Conservation (phyloP, 169 alveolate species). For the Babesia divergens region DNA sequence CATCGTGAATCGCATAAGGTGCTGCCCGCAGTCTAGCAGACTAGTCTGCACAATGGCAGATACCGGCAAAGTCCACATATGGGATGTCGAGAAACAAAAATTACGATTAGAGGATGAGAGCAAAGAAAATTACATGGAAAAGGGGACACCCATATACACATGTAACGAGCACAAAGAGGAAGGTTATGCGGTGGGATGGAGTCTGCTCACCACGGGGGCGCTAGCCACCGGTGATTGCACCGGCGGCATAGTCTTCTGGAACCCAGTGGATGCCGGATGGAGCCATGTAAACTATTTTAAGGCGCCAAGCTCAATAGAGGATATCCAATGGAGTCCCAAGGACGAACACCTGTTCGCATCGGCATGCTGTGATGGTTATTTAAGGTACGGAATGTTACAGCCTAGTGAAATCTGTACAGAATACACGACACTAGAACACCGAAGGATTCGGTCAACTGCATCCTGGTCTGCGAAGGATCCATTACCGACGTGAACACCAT, state of each 20-base stretch:
- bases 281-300: background rate
- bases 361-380: constrained; percentile 69
- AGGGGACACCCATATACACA: constrained; percentile 46
- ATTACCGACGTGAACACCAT: constrained; percentile 53
- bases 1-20: constrained; percentile 54
- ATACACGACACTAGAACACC: constrained; percentile 53
- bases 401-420: background rate
- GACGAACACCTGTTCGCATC: constrained; percentile 60
- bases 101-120: background rate
- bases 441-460: constrained; percentile 30
- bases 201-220: constrained; percentile 58
- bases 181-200: constrained; percentile 79
- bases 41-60: constrained; percentile 66
- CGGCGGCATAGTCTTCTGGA: constrained; percentile 68
- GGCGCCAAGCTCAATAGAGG: constrained; percentile 59
- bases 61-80: constrained; percentile 49
- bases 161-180: constrained; percentile 61
- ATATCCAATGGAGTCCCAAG: constrained; percentile 67
- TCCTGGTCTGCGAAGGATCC: constrained; percentile 23
- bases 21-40: constrained; percentile 60
- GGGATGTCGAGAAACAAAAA: constrained; percentile 52
- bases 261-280: constrained; percentile 67
- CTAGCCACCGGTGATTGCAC: constrained; percentile 72
- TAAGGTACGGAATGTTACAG: constrained; percentile 7
- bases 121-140: constrained; percentile 15